Evolutionary conservation across 2,329 filamentous ascomycete genomes (phyloP).

Genomic region (Penicillium nordicum): DNA sequence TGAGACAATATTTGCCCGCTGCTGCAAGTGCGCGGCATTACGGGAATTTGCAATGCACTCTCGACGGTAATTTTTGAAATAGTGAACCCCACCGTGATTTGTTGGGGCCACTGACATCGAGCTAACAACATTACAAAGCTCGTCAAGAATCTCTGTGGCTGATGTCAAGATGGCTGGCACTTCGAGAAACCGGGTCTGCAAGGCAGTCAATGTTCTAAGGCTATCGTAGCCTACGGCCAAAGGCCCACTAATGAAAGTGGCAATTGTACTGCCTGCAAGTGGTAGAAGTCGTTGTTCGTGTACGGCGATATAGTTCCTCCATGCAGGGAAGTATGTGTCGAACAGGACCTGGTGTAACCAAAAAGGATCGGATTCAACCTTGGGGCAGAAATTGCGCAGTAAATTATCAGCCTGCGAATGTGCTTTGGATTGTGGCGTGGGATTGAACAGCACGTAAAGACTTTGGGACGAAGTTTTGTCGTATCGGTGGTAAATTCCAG

Average conservation of each 20-base stretch:
- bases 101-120: not conserved
- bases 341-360: not conserved
- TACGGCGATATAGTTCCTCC: not conserved
- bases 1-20: not conserved
- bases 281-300: not conserved
- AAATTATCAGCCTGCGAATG: not conserved
- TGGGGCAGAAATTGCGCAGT: not conserved
- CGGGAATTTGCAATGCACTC: not conserved
- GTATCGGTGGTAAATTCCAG: not conserved
- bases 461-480: not conserved
- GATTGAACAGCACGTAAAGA: not conserved
- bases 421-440: not conserved
- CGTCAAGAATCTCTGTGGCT: not conserved
- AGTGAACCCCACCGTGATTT: not conserved
- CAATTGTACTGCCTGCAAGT: not conserved
- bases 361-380: not conserved
- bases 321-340: not conserved
- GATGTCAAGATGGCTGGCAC: not conserved
- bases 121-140: not conserved
- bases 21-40: not conserved
- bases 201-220: not conserved
- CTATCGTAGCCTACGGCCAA: not conserved
- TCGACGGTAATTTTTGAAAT: not conserved
- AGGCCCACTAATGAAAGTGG: not conserved
- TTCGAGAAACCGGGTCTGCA: not conserved